Conservation (phyloP, 2,329 filamentous ascomycete genomes). For the Ophiostoma tasmaniense region DNA sequence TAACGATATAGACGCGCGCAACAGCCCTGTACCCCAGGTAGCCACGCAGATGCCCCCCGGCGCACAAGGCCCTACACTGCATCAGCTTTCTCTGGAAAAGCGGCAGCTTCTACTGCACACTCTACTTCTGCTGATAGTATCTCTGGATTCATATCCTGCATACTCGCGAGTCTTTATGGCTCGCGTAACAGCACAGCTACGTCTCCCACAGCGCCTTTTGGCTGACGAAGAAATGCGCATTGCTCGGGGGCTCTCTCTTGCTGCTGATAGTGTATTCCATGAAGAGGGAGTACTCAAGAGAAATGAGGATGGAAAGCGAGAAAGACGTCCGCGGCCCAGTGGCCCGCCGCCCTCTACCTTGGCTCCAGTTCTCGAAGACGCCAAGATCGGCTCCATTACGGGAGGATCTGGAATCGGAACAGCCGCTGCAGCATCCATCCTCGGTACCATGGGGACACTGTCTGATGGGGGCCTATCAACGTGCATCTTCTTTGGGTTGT, state of each 20-base stretch:
- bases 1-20: background rate
- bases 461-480: slow-evolving; percentile 72
- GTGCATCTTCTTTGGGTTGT: slow-evolving; percentile 85
- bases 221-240: slow-evolving; percentile 67
- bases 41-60: background rate
- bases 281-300: slow-evolving; percentile 56
- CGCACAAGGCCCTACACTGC: background rate
- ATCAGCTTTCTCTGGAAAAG: slow-evolving; percentile 41
- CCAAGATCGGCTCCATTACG: slow-evolving; percentile 71
- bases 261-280: slow-evolving; percentile 57
- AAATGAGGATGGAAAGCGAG: slow-evolving; percentile 54
- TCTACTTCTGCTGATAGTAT: slow-evolving; percentile 63
- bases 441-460: slow-evolving; percentile 72
- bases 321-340: slow-evolving; percentile 63
- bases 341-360: slow-evolving; percentile 54
- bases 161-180: slow-evolving; percentile 65
- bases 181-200: slow-evolving; percentile 60
- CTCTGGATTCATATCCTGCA: slow-evolving; percentile 67
- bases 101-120: slow-evolving; percentile 62
- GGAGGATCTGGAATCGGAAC: slow-evolving; percentile 67
- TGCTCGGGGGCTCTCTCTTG: slow-evolving; percentile 63
- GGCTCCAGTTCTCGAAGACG: slow-evolving; percentile 66
- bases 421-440: slow-evolving; percentile 64
- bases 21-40: background rate
- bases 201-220: slow-evolving; percentile 56